Evolutionary conservation across 2,329 filamentous ascomycete species (phyloP).

Genomic region (Neonectria sp.): DNA sequence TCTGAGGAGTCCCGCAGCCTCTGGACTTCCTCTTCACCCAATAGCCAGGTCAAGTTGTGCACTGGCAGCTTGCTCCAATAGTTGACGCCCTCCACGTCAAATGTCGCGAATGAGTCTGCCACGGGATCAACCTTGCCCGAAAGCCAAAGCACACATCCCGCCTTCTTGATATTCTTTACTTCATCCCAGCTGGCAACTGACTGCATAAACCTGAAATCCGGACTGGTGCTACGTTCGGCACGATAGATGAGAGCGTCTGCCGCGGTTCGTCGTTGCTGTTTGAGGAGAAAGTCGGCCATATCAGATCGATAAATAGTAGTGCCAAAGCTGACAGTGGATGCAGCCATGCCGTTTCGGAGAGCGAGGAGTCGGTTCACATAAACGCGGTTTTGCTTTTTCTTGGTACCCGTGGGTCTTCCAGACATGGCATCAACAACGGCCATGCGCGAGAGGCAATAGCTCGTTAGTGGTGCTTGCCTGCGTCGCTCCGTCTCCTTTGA

Average conservation of each 20-base stretch:
- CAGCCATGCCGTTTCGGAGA: conserved; percentile 47
- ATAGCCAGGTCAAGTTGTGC: conserved; percentile 66
- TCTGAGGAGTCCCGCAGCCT: conserved; percentile 55
- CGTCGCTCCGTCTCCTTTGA: neutral
- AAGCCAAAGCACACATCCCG: conserved; percentile 64
- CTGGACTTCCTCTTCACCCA: conserved; percentile 63
- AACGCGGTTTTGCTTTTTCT: conserved; percentile 28
- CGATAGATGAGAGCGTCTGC: conserved; percentile 59
- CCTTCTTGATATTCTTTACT: conserved; percentile 55
- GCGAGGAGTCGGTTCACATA: conserved; percentile 33
- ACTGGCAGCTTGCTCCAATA: conserved; percentile 61
- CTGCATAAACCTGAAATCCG: conserved; percentile 56
- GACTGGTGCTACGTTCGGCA: conserved; percentile 27
- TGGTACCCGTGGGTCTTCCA: neutral
- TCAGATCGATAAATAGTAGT: conserved; percentile 59
- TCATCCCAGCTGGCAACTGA: conserved; percentile 62
- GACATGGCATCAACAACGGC: conserved; percentile 47
- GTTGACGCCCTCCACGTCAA: conserved; percentile 55
- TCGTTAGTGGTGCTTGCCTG: conserved; percentile 31
- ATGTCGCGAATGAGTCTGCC: conserved; percentile 60
- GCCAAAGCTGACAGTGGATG: conserved; percentile 25
- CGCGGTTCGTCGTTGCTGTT: conserved; percentile 64
- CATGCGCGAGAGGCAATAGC: conserved; percentile 51
- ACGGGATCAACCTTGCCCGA: conserved; percentile 40
- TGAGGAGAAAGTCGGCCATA: conserved; percentile 69